A percentile compares a stretch with the other conserved stretches of the same genome.
phyloP scores from a whole-genome alignment of 805 yeast genomes.

The Candida vaughaniae region DNA sequence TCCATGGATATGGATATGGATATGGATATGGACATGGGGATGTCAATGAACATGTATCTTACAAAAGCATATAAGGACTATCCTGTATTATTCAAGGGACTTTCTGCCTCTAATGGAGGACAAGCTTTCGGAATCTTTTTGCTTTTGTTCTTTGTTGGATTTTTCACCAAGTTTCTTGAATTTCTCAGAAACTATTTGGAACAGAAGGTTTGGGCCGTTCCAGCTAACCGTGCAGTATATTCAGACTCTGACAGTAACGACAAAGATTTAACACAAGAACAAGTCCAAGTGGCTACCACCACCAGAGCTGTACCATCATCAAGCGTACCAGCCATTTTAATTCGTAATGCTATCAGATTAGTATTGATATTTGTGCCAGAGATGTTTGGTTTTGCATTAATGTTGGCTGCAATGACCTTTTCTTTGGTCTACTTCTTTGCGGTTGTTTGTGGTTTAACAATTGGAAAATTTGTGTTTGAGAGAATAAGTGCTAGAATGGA shows the following conservation, averaged over 20 bases:
- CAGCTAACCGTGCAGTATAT: constrained; percentile 19
- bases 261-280: not conserved
- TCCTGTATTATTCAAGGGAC: constrained; percentile 61
- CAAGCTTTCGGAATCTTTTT: constrained; percentile 75
- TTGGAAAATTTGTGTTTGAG: constrained; percentile 70
- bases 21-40: constrained; percentile 14
- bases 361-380: constrained; percentile 59
- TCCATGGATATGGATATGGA: constrained; percentile 9
- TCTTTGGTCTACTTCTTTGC: constrained; percentile 71
- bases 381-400: constrained; percentile 65
- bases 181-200: constrained; percentile 65
- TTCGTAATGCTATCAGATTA: constrained; percentile 56
- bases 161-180: constrained; percentile 57
- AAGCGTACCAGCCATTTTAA: constrained; percentile 7
- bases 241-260: constrained; percentile 11
- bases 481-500: constrained; percentile 45
- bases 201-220: constrained; percentile 54
- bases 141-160: constrained; percentile 55
- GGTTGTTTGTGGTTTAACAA: constrained; percentile 63
- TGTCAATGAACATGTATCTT: constrained; percentile 56
- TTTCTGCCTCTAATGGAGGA: constrained; percentile 54
- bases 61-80: constrained; percentile 49
- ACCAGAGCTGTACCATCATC: not conserved
- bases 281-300: not conserved
- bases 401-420: constrained; percentile 78